These are phyloP conservation scores for Paramyrothecium roridum DNA, from an alignment of 2,329 filamentous ascomycete genomes.

Conservation along the genomic window DNA sequence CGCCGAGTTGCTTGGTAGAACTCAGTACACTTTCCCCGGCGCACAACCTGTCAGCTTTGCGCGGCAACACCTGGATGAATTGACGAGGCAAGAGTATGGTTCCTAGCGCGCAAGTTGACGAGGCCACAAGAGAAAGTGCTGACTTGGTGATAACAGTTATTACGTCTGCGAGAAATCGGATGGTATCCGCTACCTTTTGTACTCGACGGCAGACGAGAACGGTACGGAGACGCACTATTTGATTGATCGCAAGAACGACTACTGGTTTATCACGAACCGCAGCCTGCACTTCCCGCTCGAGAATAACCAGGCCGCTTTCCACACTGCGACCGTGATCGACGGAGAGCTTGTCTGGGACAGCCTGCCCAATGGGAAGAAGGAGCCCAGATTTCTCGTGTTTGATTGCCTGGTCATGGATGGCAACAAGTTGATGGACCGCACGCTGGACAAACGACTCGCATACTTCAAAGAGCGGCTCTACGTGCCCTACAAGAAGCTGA, in stretches of 20 bases:
- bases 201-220: constrained; percentile 67
- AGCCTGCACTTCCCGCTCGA: constrained; percentile 78
- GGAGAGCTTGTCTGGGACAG: constrained; percentile 89
- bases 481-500: constrained; percentile 63
- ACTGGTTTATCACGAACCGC: constrained; percentile 72
- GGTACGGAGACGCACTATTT: constrained; percentile 75
- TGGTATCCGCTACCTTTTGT: constrained; percentile 92
- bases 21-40: constrained; percentile 71
- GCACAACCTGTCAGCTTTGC: constrained; percentile 95
- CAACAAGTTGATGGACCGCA: constrained; percentile 70
- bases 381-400: constrained; percentile 87
- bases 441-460: constrained; percentile 83
- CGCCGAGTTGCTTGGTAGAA: constrained; percentile 69
- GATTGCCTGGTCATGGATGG: constrained; percentile 84
- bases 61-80: constrained; percentile 75
- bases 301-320: constrained; percentile 63
- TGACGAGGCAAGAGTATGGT: constrained; percentile 69
- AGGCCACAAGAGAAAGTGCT: constrained; percentile 1
- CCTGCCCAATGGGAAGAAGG: constrained; percentile 61
- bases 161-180: constrained; percentile 99
- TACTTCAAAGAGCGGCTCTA: constrained; percentile 80
- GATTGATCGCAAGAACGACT: constrained; percentile 97
- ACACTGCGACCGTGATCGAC: constrained; percentile 80
- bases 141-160: constrained; percentile 53
- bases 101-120: background rate